A percentile compares a stretch with the other conserved stretches of the same genome.
Evolutionary conservation across 768 basidiomycete genomes (phyloP).

Genomic region (Candolleomyces aberdarensis): DNA sequence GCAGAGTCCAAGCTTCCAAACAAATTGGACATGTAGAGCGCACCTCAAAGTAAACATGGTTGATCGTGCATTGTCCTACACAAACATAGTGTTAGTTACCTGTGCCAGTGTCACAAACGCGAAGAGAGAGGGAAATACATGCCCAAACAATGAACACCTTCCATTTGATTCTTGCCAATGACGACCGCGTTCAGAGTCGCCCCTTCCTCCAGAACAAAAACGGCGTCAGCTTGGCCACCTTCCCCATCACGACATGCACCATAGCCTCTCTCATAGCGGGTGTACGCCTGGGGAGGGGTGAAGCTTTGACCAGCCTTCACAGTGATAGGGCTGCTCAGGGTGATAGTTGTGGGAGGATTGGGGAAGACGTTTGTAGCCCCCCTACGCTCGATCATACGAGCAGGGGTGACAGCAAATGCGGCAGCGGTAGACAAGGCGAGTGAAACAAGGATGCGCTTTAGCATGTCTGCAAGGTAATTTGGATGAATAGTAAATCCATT

Average conservation of each 20-base stretch:
- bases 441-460: conserved; percentile 1
- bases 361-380: conserved; percentile 34
- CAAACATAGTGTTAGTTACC: neutral
- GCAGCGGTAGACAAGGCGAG: conserved; percentile 10
- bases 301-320: conserved; percentile 31
- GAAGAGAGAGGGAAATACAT: neutral
- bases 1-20: too few species aligned
- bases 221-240: conserved; percentile 37
- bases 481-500: too few species aligned
- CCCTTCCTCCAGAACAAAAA: conserved; percentile 38
- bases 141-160: conserved; percentile 40
- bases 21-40: neutral
- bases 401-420: conserved; percentile 6
- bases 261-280: conserved; percentile 36
- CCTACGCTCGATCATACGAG: conserved; percentile 23
- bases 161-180: conserved; percentile 39
- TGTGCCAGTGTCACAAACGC: too few species aligned
- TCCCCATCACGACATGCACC: conserved; percentile 34
- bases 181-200: conserved; percentile 37
- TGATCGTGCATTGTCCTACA: conserved; percentile 26
- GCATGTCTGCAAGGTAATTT: too few species aligned
- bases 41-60: conserved; percentile 31
- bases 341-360: conserved; percentile 30
- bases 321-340: conserved; percentile 31
- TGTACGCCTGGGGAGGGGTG: conserved; percentile 31